Evolutionary conservation across 192 early-diverging fungal genomes (phyloP).

Genomic region (Dimargaris cristalligena): DNA sequence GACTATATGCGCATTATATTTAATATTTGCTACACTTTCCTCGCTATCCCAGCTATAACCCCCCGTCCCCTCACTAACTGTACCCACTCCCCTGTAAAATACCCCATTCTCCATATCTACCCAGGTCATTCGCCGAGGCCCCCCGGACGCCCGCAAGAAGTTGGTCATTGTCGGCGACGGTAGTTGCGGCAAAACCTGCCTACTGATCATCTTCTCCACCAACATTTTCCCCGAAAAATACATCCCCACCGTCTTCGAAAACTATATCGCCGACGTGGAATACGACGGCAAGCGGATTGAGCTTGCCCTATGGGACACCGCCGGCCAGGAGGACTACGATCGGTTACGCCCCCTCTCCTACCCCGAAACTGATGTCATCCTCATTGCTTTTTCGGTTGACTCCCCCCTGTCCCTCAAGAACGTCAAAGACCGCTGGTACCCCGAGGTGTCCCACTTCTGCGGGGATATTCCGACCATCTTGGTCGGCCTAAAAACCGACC

Average conservation of each 20-base stretch:
- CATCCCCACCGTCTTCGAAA: slow-evolving; percentile 91
- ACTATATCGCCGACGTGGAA: slow-evolving; percentile 76
- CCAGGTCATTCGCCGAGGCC: slow-evolving; percentile 6
- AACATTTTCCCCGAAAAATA: slow-evolving; percentile 75
- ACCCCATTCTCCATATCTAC: too few relatives aligned
- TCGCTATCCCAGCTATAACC: too few relatives aligned
- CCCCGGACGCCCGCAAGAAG: slow-evolving; percentile 59
- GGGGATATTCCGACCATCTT: slow-evolving; percentile 14
- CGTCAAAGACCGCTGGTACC: slow-evolving; percentile 39
- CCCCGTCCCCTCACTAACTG: too few relatives aligned
- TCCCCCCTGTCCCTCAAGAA: slow-evolving; percentile 70
- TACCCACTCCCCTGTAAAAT: slow-evolving; percentile 2
- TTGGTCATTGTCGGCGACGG: slow-evolving; percentile 90
- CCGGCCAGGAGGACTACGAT: slow-evolving; percentile 94
- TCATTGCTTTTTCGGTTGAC: slow-evolving; percentile 86
- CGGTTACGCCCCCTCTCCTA: slow-evolving; percentile 83
- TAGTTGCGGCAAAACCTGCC: slow-evolving; percentile 83
- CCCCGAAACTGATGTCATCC: slow-evolving; percentile 78
- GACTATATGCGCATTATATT: too few relatives aligned
- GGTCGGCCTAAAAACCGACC: slow-evolving; percentile 30
- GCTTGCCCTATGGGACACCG: slow-evolving; percentile 93
- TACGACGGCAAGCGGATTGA: slow-evolving; percentile 73
- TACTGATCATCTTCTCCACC: slow-evolving; percentile 70
- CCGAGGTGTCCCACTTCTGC: slow-evolving; percentile 17
- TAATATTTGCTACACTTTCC: too few relatives aligned